Percentiles rank a stretch among this genome's conserved stretches.
Conservation (phyloP, 2,329 filamentous ascomycete genomes). For the Cryphonectria nitschkei region DNA sequence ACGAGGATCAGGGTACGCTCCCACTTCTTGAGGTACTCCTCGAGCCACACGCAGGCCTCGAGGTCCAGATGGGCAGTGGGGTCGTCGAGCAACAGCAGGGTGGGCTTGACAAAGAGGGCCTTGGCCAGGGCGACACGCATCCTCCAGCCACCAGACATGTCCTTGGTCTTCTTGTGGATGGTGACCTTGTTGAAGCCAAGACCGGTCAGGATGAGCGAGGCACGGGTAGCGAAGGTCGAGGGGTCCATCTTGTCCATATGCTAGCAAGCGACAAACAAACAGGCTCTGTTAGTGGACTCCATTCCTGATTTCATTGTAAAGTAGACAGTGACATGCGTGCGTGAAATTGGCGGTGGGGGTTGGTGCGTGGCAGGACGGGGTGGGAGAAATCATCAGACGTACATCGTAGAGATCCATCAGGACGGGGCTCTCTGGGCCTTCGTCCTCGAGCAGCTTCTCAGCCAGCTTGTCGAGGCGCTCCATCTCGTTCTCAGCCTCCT, state of each 20-base stretch:
- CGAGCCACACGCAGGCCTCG: conserved; percentile 98
- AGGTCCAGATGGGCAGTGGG: conserved; percentile 99
- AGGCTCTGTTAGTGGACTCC: conserved; percentile 31
- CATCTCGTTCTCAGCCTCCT: conserved; percentile 90
- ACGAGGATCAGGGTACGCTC: conserved; percentile 95
- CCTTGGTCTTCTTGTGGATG: conserved; percentile 99
- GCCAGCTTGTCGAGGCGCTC: conserved; percentile 85
- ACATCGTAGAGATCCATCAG: conserved; percentile 96
- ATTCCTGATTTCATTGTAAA: not conserved
- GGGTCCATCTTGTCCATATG: conserved; percentile 99
- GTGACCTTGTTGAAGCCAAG: conserved; percentile 98
- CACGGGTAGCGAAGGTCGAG: conserved; percentile 93
- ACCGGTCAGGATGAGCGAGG: conserved; percentile 95
- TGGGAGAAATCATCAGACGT: conserved; percentile 40
- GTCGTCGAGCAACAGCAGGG: conserved; percentile 93
- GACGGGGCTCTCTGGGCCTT: conserved; percentile 87
- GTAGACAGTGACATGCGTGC: too few relatives aligned
- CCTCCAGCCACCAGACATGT: conserved; percentile 99
- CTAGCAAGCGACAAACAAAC: conserved; percentile 47
- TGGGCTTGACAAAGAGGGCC: conserved; percentile 97
- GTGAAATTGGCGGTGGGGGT: too few relatives aligned
- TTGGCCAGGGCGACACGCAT: conserved; percentile 99
- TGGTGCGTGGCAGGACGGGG: not conserved
- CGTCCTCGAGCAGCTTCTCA: conserved; percentile 87
- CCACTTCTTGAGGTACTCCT: conserved; percentile 99